phyloP scores from a whole-genome alignment of 202 grass and related monocot species.

The Panicum virgatum region DNA sequence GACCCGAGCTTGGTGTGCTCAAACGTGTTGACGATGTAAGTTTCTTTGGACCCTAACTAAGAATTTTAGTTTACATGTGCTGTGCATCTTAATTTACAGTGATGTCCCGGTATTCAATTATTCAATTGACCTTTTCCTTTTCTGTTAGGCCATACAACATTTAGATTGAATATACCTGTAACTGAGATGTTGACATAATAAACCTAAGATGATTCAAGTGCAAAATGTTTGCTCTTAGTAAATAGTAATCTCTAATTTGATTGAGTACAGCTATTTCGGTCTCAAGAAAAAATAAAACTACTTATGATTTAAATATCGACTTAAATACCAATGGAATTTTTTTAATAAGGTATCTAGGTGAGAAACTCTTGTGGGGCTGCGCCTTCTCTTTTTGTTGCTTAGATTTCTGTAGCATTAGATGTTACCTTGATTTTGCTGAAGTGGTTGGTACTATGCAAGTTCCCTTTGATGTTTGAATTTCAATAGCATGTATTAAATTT shows the following conservation, averaged over 20 bases:
- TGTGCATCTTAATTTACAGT: constrained; percentile 10
- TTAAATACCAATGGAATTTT: constrained; percentile 9
- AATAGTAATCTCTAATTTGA: constrained; percentile 26
- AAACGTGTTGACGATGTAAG: constrained; percentile 96
- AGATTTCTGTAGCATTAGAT: constrained; percentile 12
- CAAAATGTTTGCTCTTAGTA: neutral
- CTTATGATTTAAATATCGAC: neutral
- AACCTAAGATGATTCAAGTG: constrained; percentile 7
- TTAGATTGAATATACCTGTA: neutral
- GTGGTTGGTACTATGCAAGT: constrained; percentile 5
- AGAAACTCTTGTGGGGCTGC: neutral
- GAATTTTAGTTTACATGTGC: neutral
- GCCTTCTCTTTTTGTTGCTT: constrained; percentile 7
- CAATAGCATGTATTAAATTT: constrained; percentile 3
- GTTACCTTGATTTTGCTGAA: constrained; percentile 18
- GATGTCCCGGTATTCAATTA: neutral
- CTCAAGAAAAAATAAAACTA: neutral
- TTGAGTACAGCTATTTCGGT: neutral
- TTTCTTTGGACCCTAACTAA: constrained; percentile 25
- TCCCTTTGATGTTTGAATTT: constrained; percentile 12
- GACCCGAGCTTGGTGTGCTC: constrained; percentile 72
- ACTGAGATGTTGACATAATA: neutral
- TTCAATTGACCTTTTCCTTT: neutral
- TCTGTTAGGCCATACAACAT: neutral
- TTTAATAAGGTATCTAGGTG: constrained; percentile 6